phyloP scores from a whole-genome alignment of 805 yeast species.

The Candida parachauliodes region DNA sequence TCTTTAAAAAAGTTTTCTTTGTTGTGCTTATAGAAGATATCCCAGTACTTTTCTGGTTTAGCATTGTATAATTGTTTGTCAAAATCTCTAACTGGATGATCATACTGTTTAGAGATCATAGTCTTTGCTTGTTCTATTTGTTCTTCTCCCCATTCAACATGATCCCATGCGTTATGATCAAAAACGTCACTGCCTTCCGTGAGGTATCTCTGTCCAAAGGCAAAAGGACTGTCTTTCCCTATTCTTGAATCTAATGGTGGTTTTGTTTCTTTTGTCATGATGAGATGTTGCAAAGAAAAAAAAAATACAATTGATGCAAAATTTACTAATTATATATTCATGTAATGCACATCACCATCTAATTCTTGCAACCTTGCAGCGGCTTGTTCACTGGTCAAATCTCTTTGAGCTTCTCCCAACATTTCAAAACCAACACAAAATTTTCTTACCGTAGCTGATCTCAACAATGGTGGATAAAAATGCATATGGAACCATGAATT shows the following conservation, averaged over 20 bases:
- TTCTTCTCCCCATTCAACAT: conserved; percentile 95
- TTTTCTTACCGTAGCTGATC: conserved; percentile 72
- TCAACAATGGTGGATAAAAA: conserved; percentile 72
- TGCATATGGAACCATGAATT: conserved; percentile 62
- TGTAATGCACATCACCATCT: conserved; percentile 35
- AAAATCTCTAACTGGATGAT: conserved; percentile 81
- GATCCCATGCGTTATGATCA: conserved; percentile 94
- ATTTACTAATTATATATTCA: conserved; percentile 11
- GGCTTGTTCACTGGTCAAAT: conserved; percentile 65
- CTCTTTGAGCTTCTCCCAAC: conserved; percentile 68
- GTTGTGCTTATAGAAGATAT: conserved; percentile 85
- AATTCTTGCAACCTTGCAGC: conserved; percentile 49
- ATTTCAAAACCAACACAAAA: conserved; percentile 73
- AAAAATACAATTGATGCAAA: neutral
- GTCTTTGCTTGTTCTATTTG: conserved; percentile 73
- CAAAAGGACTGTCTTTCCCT: conserved; percentile 86
- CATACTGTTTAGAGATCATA: conserved; percentile 70
- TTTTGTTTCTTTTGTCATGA: conserved; percentile 23
- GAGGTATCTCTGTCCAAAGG: conserved; percentile 82
- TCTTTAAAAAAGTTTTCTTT: conserved; percentile 94
- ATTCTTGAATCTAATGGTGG: conserved; percentile 55
- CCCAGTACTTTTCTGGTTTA: conserved; percentile 95
- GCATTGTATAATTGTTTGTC: conserved; percentile 75
- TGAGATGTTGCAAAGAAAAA: conserved; percentile 1
- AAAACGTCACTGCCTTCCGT: conserved; percentile 77